Evolutionary conservation across 495 filamentous ascomycete species (phyloP).

Genomic region (Coniosporium apollinis): DNA sequence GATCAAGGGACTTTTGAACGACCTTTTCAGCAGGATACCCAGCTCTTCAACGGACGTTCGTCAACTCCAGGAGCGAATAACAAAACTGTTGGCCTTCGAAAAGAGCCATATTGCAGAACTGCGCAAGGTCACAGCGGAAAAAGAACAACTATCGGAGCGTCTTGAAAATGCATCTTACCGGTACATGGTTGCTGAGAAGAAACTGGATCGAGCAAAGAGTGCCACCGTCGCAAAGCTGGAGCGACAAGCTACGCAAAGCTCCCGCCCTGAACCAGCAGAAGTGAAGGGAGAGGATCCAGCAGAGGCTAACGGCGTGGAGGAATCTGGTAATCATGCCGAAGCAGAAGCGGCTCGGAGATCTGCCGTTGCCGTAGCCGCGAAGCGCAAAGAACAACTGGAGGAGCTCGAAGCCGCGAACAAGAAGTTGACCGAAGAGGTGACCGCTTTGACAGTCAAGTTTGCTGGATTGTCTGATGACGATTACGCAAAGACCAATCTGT

Average conservation of each 20-base stretch:
- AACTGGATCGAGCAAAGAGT: constrained; percentile 74
- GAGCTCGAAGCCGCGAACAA: constrained; percentile 65
- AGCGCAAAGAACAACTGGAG: constrained; percentile 77
- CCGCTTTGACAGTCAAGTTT: constrained; percentile 44
- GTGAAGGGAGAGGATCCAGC: constrained; percentile 37
- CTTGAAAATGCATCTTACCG: constrained; percentile 72
- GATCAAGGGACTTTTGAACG: constrained; percentile 43
- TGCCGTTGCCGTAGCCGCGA: constrained; percentile 51
- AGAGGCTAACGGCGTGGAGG: constrained; percentile 24
- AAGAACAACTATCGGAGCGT: constrained; percentile 66
- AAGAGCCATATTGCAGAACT: constrained; percentile 65
- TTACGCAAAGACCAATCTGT: constrained; percentile 78
- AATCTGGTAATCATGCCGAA: constrained; percentile 34
- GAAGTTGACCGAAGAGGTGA: constrained; percentile 60
- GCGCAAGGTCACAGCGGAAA: constrained; percentile 59
- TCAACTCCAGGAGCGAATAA: constrained; percentile 55
- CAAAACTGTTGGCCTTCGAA: constrained; percentile 57
- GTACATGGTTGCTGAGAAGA: constrained; percentile 89
- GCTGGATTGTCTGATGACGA: constrained; percentile 78
- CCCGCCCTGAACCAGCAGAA: constrained; percentile 31
- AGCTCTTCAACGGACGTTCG: constrained; percentile 42
- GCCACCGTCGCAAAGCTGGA: constrained; percentile 83
- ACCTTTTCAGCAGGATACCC: constrained; percentile 30
- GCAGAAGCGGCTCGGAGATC: constrained; percentile 56
- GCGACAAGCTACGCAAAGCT: constrained; percentile 60